phyloP scores from a whole-genome alignment of 805 yeast genomes.

The Ogataea ramenticola region DNA sequence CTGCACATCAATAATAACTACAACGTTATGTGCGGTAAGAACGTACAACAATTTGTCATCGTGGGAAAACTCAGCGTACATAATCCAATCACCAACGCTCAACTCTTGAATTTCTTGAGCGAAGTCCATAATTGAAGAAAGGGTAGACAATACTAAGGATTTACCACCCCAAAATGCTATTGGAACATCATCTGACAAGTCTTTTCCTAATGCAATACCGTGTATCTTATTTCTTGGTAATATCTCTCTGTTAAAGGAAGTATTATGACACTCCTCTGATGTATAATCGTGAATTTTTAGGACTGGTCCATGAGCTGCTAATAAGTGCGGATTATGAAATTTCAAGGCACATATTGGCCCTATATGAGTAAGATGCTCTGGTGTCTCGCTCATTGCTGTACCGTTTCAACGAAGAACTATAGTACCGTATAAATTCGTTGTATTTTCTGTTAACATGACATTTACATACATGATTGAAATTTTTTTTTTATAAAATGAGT shows the following conservation, averaged over 20 bases:
- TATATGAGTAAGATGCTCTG: slow-evolving; percentile 27
- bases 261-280: slow-evolving; percentile 14
- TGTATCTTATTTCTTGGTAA: slow-evolving; percentile 78
- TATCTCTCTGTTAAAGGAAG: slow-evolving; percentile 35
- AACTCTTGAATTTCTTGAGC: slow-evolving; percentile 30
- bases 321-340: slow-evolving; percentile 28
- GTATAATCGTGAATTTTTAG: slow-evolving; percentile 47
- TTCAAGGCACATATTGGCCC: slow-evolving; percentile 71
- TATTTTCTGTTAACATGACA: too few relatives aligned
- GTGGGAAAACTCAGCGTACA: slow-evolving; percentile 45
- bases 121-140: slow-evolving; percentile 21
- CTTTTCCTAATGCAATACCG: slow-evolving; percentile 36
- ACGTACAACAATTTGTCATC: slow-evolving; percentile 35
- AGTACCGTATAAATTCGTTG: too few relatives aligned
- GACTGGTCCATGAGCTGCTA: slow-evolving; percentile 69
- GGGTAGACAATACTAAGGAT: slow-evolving; percentile 43
- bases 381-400: too few relatives aligned
- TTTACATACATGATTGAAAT: too few relatives aligned
- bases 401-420: too few relatives aligned
- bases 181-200: slow-evolving; percentile 25
- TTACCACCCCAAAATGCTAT: slow-evolving; percentile 60
- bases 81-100: slow-evolving; percentile 75
- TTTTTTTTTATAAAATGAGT: too few relatives aligned
- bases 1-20: slow-evolving; percentile 32
- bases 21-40: slow-evolving; percentile 75